Evolutionary conservation across 805 yeast genomes (phyloP), one percentile per base, ranked within the genome.

Genomic region (Metschnikowia rubicola): DNA sequence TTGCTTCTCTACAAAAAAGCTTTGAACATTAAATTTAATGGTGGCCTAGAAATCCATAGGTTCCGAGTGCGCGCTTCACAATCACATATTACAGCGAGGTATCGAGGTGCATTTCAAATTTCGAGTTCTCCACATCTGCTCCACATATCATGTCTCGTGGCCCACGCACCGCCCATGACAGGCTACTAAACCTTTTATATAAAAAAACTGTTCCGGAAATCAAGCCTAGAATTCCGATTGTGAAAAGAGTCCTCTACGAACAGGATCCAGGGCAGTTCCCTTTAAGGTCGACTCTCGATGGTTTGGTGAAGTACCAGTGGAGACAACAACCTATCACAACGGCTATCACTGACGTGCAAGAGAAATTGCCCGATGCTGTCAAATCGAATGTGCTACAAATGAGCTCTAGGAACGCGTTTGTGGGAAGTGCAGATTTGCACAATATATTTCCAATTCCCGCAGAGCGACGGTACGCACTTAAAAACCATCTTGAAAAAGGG

Each of bases 401-500:
- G 46, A 54, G 54, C n/a, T 65, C 76, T 39, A 60, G 63, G 13
- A 67, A 69, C 52, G 70, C 77, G 10, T 63, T 63, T 28, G 58
- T 77, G 0, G 58, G 61, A 9, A 56, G 60, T 4, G 53, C 66
- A 1, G 83, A 79, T 55, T 72, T 78, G 46, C 44, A 48, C 37
- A 65, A 68, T 32, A 39, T 75, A 10, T 71, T 61, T 43, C 77
- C 78, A 0, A 58, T 64, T 10, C 47, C 54, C 10, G 59, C 67
- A 46, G 69, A 67, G 30, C 53, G 73, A 44, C 56, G 44, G 15
- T 65, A 64, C 53, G 39, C 58, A 32, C 54, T 65, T 11, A 58
- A 64, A 6, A 48, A 54, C 30, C 51, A 44, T 10, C 52, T 59
- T 7, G 47, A 55, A 7, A 50, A 53, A 32, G 65, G 68, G n/a